Base-by-base conservation (phyloP, 2,329 filamentous ascomycete genomes). In the Talaromyces piceae region DNA sequence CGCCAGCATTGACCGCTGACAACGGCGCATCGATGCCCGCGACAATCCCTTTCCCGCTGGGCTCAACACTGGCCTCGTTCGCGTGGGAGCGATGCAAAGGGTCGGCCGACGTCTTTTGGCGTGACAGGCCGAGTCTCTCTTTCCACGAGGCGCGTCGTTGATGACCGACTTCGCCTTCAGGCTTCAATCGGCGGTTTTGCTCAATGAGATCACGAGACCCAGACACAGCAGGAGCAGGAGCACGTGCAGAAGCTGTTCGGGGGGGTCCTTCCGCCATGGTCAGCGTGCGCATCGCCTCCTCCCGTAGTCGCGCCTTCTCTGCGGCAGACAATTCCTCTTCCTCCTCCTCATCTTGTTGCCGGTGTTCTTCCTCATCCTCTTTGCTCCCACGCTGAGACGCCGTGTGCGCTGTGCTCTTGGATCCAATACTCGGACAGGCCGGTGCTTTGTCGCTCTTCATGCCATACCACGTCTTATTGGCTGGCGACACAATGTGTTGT, bases 1-100 rank as follows among this genome's bases (percentile, higher is more conserved):
- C 87, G 43, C 84, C 85, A 55, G 86, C 81, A 70, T 94, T 94
- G 53, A 86, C 84, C 12, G 88, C 88, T 49, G 88, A 90, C 8
- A 84, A 75, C 1, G 90, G 90, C 20, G 87, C 87, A 72, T 94
- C 88, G 41, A 77, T 83, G 47, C 78, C 77, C 22, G 80, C 75
- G 2, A 79, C 63, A 7, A 61, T 54, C 2, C 13, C 22, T n/a
- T 25, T 45, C 39, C 60, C 16, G 61, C 59, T 41, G 57, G 60
- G 9, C 50, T 59, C 5, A 16, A 41, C 30, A 25, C 22, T 28
- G n/a, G 13, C 25, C 57, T 57, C 13, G 39, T 45, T 1, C 57
- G n/a, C 18, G 59, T 57, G 9, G 49, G 52, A 18, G 47, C 41
- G 13, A 43, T 54, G 11, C 28, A 12, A 22, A 31, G 28, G 30